Base-by-base conservation (phyloP, 371 early-diverging fungal genomes). In the Blakeslea trispora region DNA sequence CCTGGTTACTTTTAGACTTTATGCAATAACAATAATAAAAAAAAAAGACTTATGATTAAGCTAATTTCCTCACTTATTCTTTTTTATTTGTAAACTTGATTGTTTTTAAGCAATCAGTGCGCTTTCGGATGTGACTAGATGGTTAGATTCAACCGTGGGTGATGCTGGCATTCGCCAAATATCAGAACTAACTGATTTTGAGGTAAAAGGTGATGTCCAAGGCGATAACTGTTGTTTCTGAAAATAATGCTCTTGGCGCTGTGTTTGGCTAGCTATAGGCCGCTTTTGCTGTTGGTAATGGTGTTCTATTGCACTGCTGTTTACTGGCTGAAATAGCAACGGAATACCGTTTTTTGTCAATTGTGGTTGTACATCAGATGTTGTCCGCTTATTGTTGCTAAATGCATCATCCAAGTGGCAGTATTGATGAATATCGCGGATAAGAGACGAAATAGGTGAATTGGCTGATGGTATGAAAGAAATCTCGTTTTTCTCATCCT, bases 1-100 rank as follows among this genome's bases (percentile, higher is more conserved):
- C 95, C 95, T 45, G 87, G 86, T 53, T 91, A 92, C 66, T 92
- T 44, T 42, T 72, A 59, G 47, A 24, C 0, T 45, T 19, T 45
- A 17, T 34, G 21, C 35, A 19, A 19, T 54, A 37, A 40, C 31
- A 19, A 19, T 13, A 19, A 50, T 21, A 28, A 11, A 22, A 21
- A 15, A 48, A 37, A 14, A 19, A 49, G n/a, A 13, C 19, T 22
- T 50, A 24, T 50, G 24, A 15, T 24, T 46, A 46, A 46, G n/a
- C 23, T 24, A 45, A 14, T 52, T 15, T 52, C 42, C 17, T 19
- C 24, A 24, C 3, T 18, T 44, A 3, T 44, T 44, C 5, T 18
- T 44, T 19, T 13, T 22, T 7, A 21, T 24, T 23, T 4, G 5
- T 45, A 15, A 21, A 45, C 22, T 23, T 21, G 7, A 13, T 22